Evolutionary conservation across 352 stramenopile species (phyloP), one percentile per base, ranked within the genome.

Genomic region (Pythium rhizo-oryzae): DNA sequence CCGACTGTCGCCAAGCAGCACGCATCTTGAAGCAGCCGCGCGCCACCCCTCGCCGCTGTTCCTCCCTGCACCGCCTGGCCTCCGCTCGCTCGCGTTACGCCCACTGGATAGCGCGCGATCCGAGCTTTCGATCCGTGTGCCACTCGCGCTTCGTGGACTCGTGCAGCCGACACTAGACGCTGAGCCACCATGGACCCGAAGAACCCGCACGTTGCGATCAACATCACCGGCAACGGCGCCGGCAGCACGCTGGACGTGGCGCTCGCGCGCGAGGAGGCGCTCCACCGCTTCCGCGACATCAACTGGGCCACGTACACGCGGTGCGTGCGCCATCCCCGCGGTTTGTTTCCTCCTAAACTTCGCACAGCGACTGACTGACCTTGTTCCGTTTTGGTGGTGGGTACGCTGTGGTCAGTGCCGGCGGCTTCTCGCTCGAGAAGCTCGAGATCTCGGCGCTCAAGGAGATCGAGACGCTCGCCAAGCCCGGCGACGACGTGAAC

Each of bases 261-360:
- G 43, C 67, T 94, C 15, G 84, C 85, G 24, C 75, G 88, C 23
- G 88, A 96, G 71, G 87, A 96, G 72, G 88, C 88, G 65, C 74
- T 96, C 54, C 78, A 92, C 65, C 87, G 87, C 68, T 96, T 96
- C 76, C 85, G 88, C 57, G 88, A 96, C 70, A 96, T 96, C 70
- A 96, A 96, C 72, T 96, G 88, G 88, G 86, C 82, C 58, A 94
- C 86, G 23, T 96, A 96, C 76, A 94, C 88, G 62, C 86, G 88
- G 86, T 94, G 75, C 3, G 69, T 8, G 15, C 8, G 6, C 43
- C 2, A 6, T 30, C 6, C 46, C 19, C 11, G 8, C 13, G 35
- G 35, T 41, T 11, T n/a, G n/a, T n/a, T n/a, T n/a, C n/a, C 13
- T 15, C 35, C 35, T 3, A 41, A 41, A 1, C n/a, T 3, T 4